Evolutionary conservation across 1,284 basidiomycete genomes (phyloP), one percentile per base, ranked within the genome.

Genomic region (Puccinia sorghi): DNA sequence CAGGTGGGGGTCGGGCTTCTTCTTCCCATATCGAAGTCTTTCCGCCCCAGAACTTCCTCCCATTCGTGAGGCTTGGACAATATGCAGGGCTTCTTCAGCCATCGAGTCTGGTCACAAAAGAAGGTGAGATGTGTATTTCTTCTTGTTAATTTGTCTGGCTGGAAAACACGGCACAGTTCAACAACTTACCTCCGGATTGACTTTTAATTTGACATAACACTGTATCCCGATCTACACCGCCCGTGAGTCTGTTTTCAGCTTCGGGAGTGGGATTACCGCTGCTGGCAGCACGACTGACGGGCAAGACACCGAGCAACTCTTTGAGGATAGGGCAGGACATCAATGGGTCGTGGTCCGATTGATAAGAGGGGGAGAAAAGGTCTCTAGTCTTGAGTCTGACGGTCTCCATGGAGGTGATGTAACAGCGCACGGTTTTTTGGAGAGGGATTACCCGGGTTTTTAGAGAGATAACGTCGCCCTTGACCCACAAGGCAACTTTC

Each of bases 1-100:
- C 54, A 77, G 54, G 43, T 77, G 74, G 11, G 74, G 74, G 43
- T 77, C 74, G n/a, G 74, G 50, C 46, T 77, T 77, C 8, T 52
- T 48, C 54, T 69, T 77, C 15, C 48, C 54, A 37, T 39, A 57
- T 56, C 69, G 27, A 27, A 70, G 54, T 9, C 64, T 48, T 25
- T 56, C 54, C 3, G 22, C 32, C 32, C 32, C 17, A 15, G 43
- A 27, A 37, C 8, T 75, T 9, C n/a, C 15, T 8, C 59, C 25
- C 39, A 54, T 50, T 64, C 50, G 43, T 13, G 72, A 32, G 37
- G 39, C 32, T 54, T 75, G 72, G 32, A 75, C 63, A n/a, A 41
- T 54, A 20, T 32, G n/a, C 41, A 75, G 25, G 41, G 72, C 72
- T 52, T 52, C 39, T 52, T 64, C 32, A 25, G 37, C 48, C 13